Conservation (phyloP, 1,139 yeast genomes). For the Kurtzmaniella natalensis region DNA sequence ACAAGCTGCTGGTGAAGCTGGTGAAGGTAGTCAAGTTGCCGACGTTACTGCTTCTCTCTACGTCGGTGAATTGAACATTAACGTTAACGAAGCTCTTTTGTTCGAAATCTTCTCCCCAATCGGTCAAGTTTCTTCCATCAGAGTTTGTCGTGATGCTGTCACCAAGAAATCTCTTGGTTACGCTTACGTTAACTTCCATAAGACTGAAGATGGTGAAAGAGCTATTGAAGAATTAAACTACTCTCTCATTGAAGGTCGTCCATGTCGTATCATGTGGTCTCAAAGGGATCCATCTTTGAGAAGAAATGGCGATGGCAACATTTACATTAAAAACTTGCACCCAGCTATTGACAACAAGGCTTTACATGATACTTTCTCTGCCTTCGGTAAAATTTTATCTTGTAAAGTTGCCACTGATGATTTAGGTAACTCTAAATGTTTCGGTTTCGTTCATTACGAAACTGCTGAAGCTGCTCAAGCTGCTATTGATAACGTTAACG, state of each 20-base stretch:
- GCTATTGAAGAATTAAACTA: conserved; percentile 97
- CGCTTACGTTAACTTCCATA: conserved; percentile 96
- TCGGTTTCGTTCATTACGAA: conserved; percentile 97
- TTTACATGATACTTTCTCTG: conserved; percentile 94
- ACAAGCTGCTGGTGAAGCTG: conserved; percentile 25
- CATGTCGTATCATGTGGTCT: conserved; percentile 99
- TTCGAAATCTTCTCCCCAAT: conserved; percentile 93
- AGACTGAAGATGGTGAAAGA: conserved; percentile 83
- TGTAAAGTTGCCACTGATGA: conserved; percentile 98
- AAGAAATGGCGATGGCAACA: conserved; percentile 95
- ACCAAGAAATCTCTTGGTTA: conserved; percentile 96
- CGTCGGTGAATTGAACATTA: conserved; percentile 94
- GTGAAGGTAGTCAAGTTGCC: conserved; percentile 32
- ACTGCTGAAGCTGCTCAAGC: conserved; percentile 89
- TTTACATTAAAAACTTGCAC: conserved; percentile 97
- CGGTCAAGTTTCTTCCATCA: conserved; percentile 94
- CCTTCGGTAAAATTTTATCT: conserved; percentile 93
- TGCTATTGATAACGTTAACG: conserved; percentile 96
- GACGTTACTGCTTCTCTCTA: conserved; percentile 82
- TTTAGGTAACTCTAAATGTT: conserved; percentile 88
- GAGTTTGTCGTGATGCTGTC: conserved; percentile 98
- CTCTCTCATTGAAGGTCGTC: conserved; percentile 88
- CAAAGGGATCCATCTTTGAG: conserved; percentile 98
- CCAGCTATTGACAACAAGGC: conserved; percentile 99
- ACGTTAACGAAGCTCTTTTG: conserved; percentile 90